A percentile compares a stretch with the other conserved stretches of the same genome.
These are phyloP conservation scores for Penicillium dipodomyicola DNA, from an alignment of 495 filamentous ascomycete genomes.

Conservation along the genomic window DNA sequence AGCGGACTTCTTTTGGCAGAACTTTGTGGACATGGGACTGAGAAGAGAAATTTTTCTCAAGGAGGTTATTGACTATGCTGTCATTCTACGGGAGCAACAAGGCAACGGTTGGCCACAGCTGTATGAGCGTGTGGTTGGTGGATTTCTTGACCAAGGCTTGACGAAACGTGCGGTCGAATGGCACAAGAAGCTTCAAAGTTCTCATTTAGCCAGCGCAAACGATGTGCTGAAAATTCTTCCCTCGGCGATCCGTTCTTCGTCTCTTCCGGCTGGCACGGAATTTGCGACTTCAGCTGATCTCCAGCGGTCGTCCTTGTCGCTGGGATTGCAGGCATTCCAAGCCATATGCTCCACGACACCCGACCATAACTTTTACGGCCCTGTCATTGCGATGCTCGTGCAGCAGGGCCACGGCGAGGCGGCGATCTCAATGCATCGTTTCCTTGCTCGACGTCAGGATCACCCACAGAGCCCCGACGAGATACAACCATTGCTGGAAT, in stretches of 20 bases:
- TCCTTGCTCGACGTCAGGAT: constrained; percentile 50
- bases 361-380: constrained; percentile 57
- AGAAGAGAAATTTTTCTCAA: constrained; percentile 47
- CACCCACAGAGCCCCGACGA: constrained; percentile 41
- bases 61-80: constrained; percentile 54
- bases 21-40: constrained; percentile 51
- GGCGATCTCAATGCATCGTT: constrained; percentile 60
- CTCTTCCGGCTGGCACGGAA: constrained; percentile 11
- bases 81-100: constrained; percentile 45
- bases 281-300: neutral
- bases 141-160: constrained; percentile 40
- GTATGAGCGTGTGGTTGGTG: constrained; percentile 49
- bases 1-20: constrained; percentile 58
- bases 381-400: constrained; percentile 56
- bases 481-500: constrained; percentile 43
- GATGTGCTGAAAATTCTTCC: constrained; percentile 41
- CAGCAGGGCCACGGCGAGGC: constrained; percentile 44
- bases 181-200: constrained; percentile 42
- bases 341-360: constrained; percentile 42
- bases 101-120: constrained; percentile 46
- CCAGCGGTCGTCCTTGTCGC: constrained; percentile 14
- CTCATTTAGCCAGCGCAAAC: constrained; percentile 27
- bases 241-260: constrained; percentile 21
- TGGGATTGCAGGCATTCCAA: constrained; percentile 43
- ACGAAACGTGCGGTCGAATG: constrained; percentile 43